These are phyloP conservation scores for Hawksworthiomyces lignivorus DNA, from an alignment of 2,329 filamentous ascomycete genomes.

Conservation along the genomic window DNA sequence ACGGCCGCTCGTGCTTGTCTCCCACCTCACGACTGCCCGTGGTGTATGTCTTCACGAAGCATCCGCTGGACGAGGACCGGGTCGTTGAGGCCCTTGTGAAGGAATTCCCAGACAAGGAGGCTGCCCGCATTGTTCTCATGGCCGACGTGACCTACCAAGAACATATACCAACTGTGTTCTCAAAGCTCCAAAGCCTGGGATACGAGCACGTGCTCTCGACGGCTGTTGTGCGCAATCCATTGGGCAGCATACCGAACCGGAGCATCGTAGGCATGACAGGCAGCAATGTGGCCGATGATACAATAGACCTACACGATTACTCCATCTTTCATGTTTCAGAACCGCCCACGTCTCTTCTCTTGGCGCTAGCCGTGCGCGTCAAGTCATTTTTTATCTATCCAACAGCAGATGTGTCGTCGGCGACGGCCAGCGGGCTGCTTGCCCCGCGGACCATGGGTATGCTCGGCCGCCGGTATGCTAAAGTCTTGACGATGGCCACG, in stretches of 20 bases:
- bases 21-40: constrained; percentile 82
- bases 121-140: constrained; percentile 66
- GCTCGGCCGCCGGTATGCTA: constrained; percentile 80
- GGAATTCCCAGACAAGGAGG: constrained; percentile 54
- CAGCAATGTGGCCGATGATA: constrained; percentile 25
- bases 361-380: constrained; percentile 80
- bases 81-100: constrained; percentile 54
- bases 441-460: constrained; percentile 40
- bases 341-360: constrained; percentile 72
- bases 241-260: constrained; percentile 77
- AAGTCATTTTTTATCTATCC: constrained; percentile 71
- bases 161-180: constrained; percentile 56
- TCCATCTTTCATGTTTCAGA: constrained; percentile 75
- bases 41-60: constrained; percentile 80
- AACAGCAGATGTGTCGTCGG: constrained; percentile 26
- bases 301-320: constrained; percentile 53
- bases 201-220: constrained; percentile 66
- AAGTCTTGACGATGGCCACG: constrained; percentile 71
- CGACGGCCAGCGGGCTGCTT: background rate
- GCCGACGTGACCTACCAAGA: constrained; percentile 83
- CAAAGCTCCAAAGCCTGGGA: constrained; percentile 50
- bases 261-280: constrained; percentile 37
- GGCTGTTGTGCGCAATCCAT: constrained; percentile 67
- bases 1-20: constrained; percentile 85
- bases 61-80: constrained; percentile 54